Percentiles rank a stretch among this genome's conserved stretches.
These are phyloP conservation scores for Yamagishiella unicocca DNA, from an alignment of 139 green algal species.

Conservation along the genomic window DNA sequence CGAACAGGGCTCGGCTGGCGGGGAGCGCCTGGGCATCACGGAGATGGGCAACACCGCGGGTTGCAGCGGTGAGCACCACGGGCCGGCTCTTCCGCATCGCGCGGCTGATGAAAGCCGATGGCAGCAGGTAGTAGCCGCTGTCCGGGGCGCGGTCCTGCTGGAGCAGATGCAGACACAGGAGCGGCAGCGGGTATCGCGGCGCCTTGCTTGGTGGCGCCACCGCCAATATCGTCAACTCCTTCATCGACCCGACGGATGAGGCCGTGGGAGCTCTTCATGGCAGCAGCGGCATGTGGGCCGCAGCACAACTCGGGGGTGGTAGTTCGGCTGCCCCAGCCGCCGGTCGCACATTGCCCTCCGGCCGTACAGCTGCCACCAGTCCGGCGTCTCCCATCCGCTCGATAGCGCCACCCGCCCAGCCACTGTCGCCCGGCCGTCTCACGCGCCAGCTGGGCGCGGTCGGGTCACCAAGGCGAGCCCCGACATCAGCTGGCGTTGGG, in stretches of 20 bases:
- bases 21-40: too few species aligned
- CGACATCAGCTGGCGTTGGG: too few species aligned
- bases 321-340: background rate
- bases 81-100: too few species aligned
- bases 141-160: too few species aligned
- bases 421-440: background rate
- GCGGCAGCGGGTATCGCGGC: too few species aligned
- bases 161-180: too few species aligned
- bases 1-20: too few species aligned
- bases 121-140: too few species aligned
- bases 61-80: too few species aligned
- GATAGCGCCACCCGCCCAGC: background rate
- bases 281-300: background rate
- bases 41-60: too few species aligned
- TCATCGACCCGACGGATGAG: background rate
- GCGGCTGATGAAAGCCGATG: too few species aligned
- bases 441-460: background rate
- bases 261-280: background rate
- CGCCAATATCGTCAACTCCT: background rate
- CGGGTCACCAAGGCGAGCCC: background rate
- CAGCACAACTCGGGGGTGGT: background rate
- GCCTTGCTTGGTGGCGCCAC: background rate
- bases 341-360: background rate
- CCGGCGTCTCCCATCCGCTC: background rate
- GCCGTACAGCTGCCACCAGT: background rate